Base-by-base conservation (phyloP, 1,284 basidiomycete species). In the Ganoderma lingzhi region DNA sequence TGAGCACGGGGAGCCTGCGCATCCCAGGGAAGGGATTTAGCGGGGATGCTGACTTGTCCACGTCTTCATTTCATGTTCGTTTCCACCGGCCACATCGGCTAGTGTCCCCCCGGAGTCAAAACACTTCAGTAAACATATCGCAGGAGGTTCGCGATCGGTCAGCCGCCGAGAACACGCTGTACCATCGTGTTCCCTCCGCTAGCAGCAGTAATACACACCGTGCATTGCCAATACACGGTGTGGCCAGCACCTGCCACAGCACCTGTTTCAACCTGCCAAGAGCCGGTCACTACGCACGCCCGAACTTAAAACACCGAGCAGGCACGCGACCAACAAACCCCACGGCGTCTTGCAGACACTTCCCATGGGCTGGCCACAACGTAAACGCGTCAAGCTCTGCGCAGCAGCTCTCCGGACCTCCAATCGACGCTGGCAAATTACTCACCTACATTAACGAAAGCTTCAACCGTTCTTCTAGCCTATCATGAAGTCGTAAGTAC, bases 231-330 rank as follows among this genome's bases (percentile, higher is more conserved):
- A 56, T 56, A 51, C 53, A 56, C 53, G 30, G 53, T 59, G 56
- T 59, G 56, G 35, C 56, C 30, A 39, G 56, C 35, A 59, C 56
- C 56, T 59, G 37, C 56, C n/a, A 8, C 45, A 48, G n/a, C 45
- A 48, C n/a, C 55, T 35, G 55, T 32, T 39, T 17, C 32, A 12
- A 2, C 35, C 17, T 39, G 48, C 48, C 48, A 51, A 51, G 48
- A 51, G 23, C 48, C 35, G 56, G 56, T 39, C 56, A 32, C 56
- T 35, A 35, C 56, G 19, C 19, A n/a, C 35, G 10, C 35, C 3
- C 30, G 14, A 59, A 39, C 32, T 59, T 39, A 59, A 59, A 39
- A 39, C 35, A 14, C 56, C 56, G 56, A 59, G 35, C 56, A n/a
- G 56, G 56, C 56, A 59, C 56, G 56, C 56, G 56, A 59, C 35